phyloP scores from a whole-genome alignment of 495 filamentous ascomycete genomes.

The Xylaria curta region DNA sequence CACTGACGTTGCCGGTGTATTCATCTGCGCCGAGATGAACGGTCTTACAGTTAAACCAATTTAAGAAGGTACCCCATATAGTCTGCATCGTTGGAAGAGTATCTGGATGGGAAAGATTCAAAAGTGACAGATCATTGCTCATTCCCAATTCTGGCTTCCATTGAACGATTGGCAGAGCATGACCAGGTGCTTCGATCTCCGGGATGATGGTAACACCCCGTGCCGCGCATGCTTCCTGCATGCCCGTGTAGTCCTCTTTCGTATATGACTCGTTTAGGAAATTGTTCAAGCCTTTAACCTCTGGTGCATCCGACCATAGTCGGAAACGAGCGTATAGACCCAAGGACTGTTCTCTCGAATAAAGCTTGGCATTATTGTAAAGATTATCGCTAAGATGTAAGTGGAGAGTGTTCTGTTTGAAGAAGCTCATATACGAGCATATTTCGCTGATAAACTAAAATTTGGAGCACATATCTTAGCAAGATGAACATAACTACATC shows the following conservation, averaged over 20 bases:
- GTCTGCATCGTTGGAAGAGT: constrained; percentile 58
- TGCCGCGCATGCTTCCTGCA: constrained; percentile 53
- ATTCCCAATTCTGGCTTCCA: constrained; percentile 61
- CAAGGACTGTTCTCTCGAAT: constrained; percentile 47
- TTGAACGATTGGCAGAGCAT: constrained; percentile 56
- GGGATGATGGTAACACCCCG: constrained; percentile 60
- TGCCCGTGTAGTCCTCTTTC: constrained; percentile 47
- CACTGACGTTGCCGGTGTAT: constrained; percentile 47
- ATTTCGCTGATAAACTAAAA: constrained; percentile 56
- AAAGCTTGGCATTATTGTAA: constrained; percentile 49
- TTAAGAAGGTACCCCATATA: constrained; percentile 58
- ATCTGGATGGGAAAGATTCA: constrained; percentile 60
- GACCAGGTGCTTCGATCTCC: constrained; percentile 61
- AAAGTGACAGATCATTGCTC: constrained; percentile 47
- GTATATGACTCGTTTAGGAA: constrained; percentile 58
- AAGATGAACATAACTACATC: not conserved
- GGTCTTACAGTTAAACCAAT: constrained; percentile 60
- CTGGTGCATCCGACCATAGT: constrained; percentile 42
- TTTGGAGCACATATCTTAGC: not conserved
- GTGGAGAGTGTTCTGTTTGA: constrained; percentile 63
- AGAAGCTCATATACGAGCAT: constrained; percentile 60
- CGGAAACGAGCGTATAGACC: constrained; percentile 55
- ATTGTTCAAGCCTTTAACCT: constrained; percentile 51
- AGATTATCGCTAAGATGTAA: constrained; percentile 60
- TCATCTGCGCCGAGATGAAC: constrained; percentile 63